These are phyloP conservation scores for Glycine tomentella DNA, from an alignment of 306 rosid species.

Conservation along the genomic window DNA sequence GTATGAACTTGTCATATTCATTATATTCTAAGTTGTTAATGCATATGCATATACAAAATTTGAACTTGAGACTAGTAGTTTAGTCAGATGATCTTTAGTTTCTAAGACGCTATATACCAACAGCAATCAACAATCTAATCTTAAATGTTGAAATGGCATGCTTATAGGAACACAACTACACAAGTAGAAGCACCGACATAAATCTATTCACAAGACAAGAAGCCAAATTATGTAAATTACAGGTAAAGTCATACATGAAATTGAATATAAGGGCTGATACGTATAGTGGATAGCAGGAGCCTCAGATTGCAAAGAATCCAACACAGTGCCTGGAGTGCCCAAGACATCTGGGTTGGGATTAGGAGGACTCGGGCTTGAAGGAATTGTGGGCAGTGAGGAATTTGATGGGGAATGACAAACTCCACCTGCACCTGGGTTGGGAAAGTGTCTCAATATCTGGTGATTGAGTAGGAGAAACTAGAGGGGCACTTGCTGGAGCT, in stretches of 20 bases:
- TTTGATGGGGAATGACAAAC: constrained; percentile 17
- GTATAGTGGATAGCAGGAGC: background rate
- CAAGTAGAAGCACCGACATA: background rate
- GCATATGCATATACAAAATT: too few species aligned
- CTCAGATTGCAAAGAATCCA: background rate
- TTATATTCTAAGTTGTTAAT: background rate
- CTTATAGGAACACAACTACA: background rate
- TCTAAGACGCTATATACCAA: background rate
- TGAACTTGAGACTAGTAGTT: too few species aligned
- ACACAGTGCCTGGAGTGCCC: background rate
- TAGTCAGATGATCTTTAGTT: too few species aligned
- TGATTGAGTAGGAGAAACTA: background rate
- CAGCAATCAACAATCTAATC: background rate
- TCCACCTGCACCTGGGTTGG: background rate
- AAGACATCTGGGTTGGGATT: background rate
- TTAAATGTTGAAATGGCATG: background rate
- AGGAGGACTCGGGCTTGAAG: constrained; percentile 5
- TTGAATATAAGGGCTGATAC: background rate
- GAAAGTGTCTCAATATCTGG: constrained; percentile 11
- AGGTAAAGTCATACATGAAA: background rate
- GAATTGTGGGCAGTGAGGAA: constrained; percentile 19
- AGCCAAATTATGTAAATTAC: background rate
- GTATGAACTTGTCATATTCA: constrained; percentile 24
- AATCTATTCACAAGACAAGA: background rate
- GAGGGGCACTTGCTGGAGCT: background rate